Evolutionary conservation across 106 monocot genomes (phyloP), one percentile per base, ranked within the genome.

Genomic region (Posidonia australis): DNA sequence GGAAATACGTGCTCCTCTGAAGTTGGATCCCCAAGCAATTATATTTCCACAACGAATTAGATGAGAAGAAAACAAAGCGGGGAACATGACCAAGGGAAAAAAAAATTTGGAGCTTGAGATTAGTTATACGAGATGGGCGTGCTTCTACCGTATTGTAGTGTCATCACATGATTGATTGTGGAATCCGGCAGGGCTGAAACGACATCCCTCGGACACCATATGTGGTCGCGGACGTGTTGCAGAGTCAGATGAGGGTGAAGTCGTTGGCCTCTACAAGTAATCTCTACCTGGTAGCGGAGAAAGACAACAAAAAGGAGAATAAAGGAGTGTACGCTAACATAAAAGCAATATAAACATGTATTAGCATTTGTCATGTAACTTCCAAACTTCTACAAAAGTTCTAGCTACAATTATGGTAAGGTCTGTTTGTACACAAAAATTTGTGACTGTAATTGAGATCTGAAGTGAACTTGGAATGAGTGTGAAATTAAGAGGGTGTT

Each of bases 211-310:
- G 57, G 13, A 29, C 68, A 60, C 77, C 77, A 93, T 25, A 93
- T 83, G 67, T 45, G 64, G 71, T 93, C 86, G 5, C 93, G 80
- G 26, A 93, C 81, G 13, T 83, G 77, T 32, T 77, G 85, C 60
- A 93, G 27, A 13, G 83, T 83, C 64, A 83, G 58, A 57, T 60
- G 65, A 6, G 86, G 86, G 1, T 46, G 83, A 18, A 93, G 83
- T 31, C 36, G 64, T 32, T 83, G 85, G 16, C 86, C 93, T 73
- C 85, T 72, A 64, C 93, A 93, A 31, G 77, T 76, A 18, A 93
- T 69, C 73, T 73, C 78, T 44, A 78, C 78, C 78, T 78, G 62
- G 16, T 13, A 20, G 49, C n/a, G 7, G 25, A 1, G 5, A 61
- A 36, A 71, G 48, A 20, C 19, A 31, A 62, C 61, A 49, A 20